Evolutionary conservation across 1,139 yeast genomes (phyloP).

Genomic region (Yamadazyma siamensis): DNA sequence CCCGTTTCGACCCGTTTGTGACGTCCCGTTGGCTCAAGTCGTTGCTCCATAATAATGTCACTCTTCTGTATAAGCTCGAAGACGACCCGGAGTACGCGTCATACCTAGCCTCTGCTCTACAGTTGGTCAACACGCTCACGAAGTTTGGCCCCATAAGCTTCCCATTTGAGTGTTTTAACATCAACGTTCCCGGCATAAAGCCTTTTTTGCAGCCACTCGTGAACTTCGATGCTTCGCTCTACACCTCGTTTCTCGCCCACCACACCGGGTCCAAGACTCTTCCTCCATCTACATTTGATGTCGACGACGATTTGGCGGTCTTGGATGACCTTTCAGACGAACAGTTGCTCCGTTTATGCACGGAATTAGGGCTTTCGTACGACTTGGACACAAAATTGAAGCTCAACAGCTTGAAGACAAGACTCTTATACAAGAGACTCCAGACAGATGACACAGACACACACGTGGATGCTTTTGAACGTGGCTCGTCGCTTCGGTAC

Average conservation of each 20-base stretch:
- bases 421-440: background rate
- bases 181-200: conserved; percentile 2
- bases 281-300: conserved; percentile 6
- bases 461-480: conserved; percentile 1
- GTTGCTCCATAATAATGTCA: conserved; percentile 4
- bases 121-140: conserved; percentile 1
- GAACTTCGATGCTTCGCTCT: background rate
- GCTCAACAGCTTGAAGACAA: conserved; percentile 2
- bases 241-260: conserved; percentile 1
- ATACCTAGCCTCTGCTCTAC: conserved; percentile 8
- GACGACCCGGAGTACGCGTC: conserved; percentile 5
- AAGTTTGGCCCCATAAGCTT: background rate
- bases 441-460: conserved; percentile 1
- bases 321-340: conserved; percentile 2
- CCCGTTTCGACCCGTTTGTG: conserved; percentile 4
- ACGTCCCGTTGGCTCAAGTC: conserved; percentile 8
- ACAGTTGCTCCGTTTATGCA: conserved; percentile 3
- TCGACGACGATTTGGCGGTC: conserved; percentile 4
- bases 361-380: background rate
- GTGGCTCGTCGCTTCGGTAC: background rate
- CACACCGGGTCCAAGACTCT: conserved; percentile 3
- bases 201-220: conserved; percentile 4
- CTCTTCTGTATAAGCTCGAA: conserved; percentile 8
- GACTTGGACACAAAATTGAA: too few species aligned
- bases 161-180: conserved; percentile 6